These are phyloP conservation scores for Magnusiomyces suaveolens DNA, from an alignment of 1,139 yeast species.

Conservation along the genomic window DNA sequence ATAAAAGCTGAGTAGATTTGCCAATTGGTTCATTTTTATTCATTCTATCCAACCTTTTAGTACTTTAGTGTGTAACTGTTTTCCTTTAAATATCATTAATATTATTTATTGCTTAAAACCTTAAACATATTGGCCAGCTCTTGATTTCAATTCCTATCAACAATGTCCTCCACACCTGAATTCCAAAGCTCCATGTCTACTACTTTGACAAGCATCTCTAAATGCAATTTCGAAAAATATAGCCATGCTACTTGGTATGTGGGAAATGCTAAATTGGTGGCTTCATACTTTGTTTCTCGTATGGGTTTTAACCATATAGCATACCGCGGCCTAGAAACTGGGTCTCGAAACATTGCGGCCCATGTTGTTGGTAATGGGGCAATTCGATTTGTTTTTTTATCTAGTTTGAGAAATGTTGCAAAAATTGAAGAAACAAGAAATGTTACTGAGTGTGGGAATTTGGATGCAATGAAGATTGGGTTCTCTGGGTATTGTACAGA, in stretches of 20 bases:
- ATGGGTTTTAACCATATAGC: constrained; percentile 62
- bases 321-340: constrained; percentile 58
- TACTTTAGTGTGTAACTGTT: too few species aligned
- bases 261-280: constrained; percentile 58
- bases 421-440: neutral
- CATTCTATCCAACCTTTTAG: too few species aligned
- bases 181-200: too few species aligned
- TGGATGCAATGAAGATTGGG: neutral
- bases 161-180: too few species aligned
- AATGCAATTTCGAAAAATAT: constrained; percentile 27
- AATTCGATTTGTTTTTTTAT: constrained; percentile 45
- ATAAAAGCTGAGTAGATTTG: too few species aligned
- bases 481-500: constrained; percentile 14
- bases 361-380: constrained; percentile 55
- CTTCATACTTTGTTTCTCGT: constrained; percentile 43
- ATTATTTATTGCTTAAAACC: too few species aligned
- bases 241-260: constrained; percentile 52
- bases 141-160: too few species aligned
- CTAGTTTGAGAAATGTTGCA: constrained; percentile 31
- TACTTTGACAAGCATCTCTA: too few species aligned
- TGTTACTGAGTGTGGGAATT: constrained; percentile 2
- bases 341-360: constrained; percentile 45
- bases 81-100: too few species aligned
- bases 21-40: too few species aligned
- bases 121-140: too few species aligned